A percentile compares a stretch with the other conserved stretches of the same genome.
phyloP scores from a whole-genome alignment of 2,329 filamentous ascomycete species.

The Dactylonectria macrodidyma region DNA sequence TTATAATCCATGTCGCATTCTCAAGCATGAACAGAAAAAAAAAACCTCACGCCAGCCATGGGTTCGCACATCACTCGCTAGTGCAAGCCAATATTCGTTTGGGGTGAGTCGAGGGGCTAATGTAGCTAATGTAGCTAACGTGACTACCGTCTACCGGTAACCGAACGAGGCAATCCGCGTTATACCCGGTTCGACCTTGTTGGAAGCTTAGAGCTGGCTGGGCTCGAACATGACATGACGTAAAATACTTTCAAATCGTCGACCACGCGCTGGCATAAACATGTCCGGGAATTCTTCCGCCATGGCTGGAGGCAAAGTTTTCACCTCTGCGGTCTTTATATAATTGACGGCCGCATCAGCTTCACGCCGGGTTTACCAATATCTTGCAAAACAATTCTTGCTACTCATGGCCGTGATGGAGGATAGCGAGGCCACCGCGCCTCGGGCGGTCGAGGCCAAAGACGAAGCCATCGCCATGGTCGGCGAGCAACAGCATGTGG shows the following conservation, averaged over 20 bases:
- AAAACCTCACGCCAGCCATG: constrained; percentile 7
- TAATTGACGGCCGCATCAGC: too few relatives aligned
- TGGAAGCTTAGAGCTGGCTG: neutral
- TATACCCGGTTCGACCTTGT: neutral
- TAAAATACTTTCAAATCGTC: constrained; percentile 17
- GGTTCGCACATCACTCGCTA: neutral
- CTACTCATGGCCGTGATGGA: neutral
- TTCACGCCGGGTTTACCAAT: too few relatives aligned
- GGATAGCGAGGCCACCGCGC: constrained; percentile 23
- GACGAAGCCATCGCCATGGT: constrained; percentile 66
- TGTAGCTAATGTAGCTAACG: too few relatives aligned
- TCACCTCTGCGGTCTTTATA: neutral
- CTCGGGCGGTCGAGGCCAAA: constrained; percentile 34
- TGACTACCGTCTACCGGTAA: too few relatives aligned
- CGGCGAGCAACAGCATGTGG: constrained; percentile 66
- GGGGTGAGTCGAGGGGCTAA: too few relatives aligned
- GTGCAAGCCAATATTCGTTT: neutral
- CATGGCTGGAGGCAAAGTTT: constrained; percentile 7
- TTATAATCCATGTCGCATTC: neutral
- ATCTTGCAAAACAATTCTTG: too few relatives aligned
- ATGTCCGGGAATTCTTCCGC: neutral
- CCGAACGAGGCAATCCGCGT: neutral
- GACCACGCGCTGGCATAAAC: neutral
- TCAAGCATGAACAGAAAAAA: neutral
- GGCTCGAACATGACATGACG: constrained; percentile 18